phyloP scores from a whole-genome alignment of 2,329 filamentous ascomycete species.

The Grosmannia serpens region DNA sequence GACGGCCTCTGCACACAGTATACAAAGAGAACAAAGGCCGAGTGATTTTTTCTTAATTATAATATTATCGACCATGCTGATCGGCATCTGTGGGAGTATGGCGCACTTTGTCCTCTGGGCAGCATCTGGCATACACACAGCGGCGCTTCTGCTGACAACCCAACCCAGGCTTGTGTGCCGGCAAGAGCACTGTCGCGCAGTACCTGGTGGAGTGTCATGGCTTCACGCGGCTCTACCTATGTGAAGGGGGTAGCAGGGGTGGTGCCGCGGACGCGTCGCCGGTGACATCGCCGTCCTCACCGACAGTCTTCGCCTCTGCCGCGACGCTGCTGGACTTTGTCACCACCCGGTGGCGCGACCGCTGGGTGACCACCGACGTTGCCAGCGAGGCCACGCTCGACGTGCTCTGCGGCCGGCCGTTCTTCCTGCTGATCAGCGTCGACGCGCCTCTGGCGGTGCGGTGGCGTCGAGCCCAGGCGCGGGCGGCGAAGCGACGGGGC shows the following conservation, averaged over 20 bases:
- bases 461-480: constrained; percentile 60
- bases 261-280: neutral
- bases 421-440: constrained; percentile 85
- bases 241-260: neutral
- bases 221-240: constrained; percentile 62
- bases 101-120: neutral
- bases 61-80: constrained; percentile 46
- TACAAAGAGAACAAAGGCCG: neutral
- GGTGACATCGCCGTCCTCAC: neutral
- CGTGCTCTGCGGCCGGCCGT: constrained; percentile 65
- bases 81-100: constrained; percentile 64
- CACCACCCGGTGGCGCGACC: constrained; percentile 69
- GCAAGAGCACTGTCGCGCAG: constrained; percentile 79
- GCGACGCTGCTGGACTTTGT: constrained; percentile 66
- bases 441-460: constrained; percentile 80
- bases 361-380: constrained; percentile 80
- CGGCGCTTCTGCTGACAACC: neutral
- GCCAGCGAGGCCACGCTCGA: constrained; percentile 63
- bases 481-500: constrained; percentile 9
- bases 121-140: neutral
- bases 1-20: neutral
- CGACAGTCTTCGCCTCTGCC: constrained; percentile 42
- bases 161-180: constrained; percentile 73
- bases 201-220: constrained; percentile 77
- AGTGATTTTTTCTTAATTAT: neutral